Base-by-base conservation (phyloP, 2,329 filamentous ascomycete genomes). In the Diaporthe vexans region DNA sequence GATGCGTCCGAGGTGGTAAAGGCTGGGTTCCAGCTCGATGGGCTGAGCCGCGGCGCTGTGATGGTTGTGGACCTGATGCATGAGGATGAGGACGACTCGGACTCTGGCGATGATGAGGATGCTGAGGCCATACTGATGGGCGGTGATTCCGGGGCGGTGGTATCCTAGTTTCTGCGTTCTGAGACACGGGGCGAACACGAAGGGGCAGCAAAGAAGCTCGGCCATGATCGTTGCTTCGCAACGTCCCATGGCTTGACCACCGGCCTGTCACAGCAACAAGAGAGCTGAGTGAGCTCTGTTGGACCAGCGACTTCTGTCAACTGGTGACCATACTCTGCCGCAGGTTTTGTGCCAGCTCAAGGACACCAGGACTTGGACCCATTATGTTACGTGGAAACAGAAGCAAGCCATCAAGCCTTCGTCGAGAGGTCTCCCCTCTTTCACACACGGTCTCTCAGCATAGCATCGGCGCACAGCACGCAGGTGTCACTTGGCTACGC, bases 1-100 rank as follows among this genome's bases (percentile, higher is more conserved):
- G 78, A 79, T 5, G 59, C 76, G 3, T 6, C 56, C 1, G 73
- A 69, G 15, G 68, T 75, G n/a, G 29, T 77, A 43, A 71, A 76
- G 61, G 77, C 78, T 3, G 78, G 78, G 0, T 79, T 79, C 33
- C 78, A 79, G 58, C 70, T 78, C n/a, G 78, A 79, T 43, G 59
- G 37, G 21, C 24, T 79, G 59, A 78, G 73, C 56, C 76, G 77
- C 3, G 77, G 76, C 6, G 74, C 77, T 2, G 72, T 79, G 3
- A 51, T 79, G 52, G 77, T 78, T 0, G 75, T 79, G 40, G 78
- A 79, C 57, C 26, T 79, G 46, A 76, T 79, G 76, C 70, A 48
- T 19, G 74, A 63, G 6, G 77, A 76, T 1, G 76, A 78, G 8
- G 75, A 77, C 0, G 74, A 75, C 5, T 52, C 46, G 33, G 70